Evolutionary conservation across 371 early-diverging fungal genomes (phyloP), one percentile per base, ranked within the genome.

Genomic region (Mortierella sp.): DNA sequence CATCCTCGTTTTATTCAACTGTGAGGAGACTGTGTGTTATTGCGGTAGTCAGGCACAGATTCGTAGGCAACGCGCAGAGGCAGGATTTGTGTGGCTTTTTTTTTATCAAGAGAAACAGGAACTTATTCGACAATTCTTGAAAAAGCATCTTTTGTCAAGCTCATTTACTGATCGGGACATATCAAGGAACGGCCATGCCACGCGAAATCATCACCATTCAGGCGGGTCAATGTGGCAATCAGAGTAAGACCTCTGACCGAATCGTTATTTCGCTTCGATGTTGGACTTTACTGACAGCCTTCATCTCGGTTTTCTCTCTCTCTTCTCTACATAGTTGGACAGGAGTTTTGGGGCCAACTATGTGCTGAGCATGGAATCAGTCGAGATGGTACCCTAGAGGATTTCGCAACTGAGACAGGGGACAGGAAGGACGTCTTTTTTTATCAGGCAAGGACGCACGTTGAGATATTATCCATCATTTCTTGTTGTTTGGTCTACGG

Each of bases 371-470:
- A 98, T 78, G 96, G 96, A 24, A 95, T 97, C 57, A 89, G 92
- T 63, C 85, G 86, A 38, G 95, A 96, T 72, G 97, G 97, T 16
- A 93, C 89, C 10, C 84, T 96, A 45, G 94, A 96, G 80, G 92
- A 94, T 63, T 95, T 91, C 86, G 97, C 97, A 3, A 94, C 94
- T 4, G 95, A 94, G 65, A 93, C 92, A 21, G 95, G 93, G 5
- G 98, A 98, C 86, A 86, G 99, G 75, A 99, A 99, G 86, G 99
- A 99, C 81, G 97, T 97, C 33, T 99, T 99, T 78, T 99, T 99
- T 83, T 99, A 99, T 85, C 99, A 99, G 86, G 96, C 95, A 83
- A 69, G 67, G 40, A 28, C 19, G 1, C 1, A 7, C 9, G n/a
- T 19, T 8, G 62, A 15, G 2, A 40, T 16, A 38, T 32, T 33